phyloP scores from a whole-genome alignment of 2,329 filamentous ascomycete genomes.

The Talaromyces sp. region DNA sequence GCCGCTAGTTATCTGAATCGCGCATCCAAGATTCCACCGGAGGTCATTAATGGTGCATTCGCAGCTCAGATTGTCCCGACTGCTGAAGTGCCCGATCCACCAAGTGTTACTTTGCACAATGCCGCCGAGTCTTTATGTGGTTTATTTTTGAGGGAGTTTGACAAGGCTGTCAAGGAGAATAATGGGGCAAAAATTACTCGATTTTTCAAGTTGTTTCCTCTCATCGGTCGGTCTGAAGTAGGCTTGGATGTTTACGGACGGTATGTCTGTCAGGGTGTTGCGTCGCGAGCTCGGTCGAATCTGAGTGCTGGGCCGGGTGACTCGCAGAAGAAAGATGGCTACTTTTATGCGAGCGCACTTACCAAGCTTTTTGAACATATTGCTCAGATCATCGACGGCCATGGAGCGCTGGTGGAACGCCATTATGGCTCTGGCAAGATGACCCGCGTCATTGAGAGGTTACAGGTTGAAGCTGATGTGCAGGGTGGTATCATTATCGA shows the following conservation, averaged over 20 bases:
- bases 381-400: slow-evolving; percentile 89
- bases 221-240: slow-evolving; percentile 84
- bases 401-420: slow-evolving; percentile 83
- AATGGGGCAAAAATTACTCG: slow-evolving; percentile 86
- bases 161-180: slow-evolving; percentile 81
- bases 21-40: slow-evolving; percentile 73
- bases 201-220: slow-evolving; percentile 96
- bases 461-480: slow-evolving; percentile 92
- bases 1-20: slow-evolving; percentile 85
- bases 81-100: slow-evolving; percentile 89
- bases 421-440: slow-evolving; percentile 94
- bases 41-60: slow-evolving; percentile 79
- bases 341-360: slow-evolving; percentile 87
- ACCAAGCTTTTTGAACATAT: slow-evolving; percentile 97
- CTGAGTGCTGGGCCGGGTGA: slow-evolving; percentile 65
- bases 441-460: slow-evolving; percentile 84
- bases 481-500: slow-evolving; percentile 95
- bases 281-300: slow-evolving; percentile 74
- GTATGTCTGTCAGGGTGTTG: slow-evolving; percentile 94
- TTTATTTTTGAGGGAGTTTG: slow-evolving; percentile 90
- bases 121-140: slow-evolving; percentile 86
- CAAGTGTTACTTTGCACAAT: slow-evolving; percentile 78
- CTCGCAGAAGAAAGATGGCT: slow-evolving; percentile 65
- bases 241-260: slow-evolving; percentile 91
- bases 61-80: slow-evolving; percentile 91